phyloP scores from a whole-genome alignment of 75 land plant species.

The Adiantum capillusveneris region DNA sequence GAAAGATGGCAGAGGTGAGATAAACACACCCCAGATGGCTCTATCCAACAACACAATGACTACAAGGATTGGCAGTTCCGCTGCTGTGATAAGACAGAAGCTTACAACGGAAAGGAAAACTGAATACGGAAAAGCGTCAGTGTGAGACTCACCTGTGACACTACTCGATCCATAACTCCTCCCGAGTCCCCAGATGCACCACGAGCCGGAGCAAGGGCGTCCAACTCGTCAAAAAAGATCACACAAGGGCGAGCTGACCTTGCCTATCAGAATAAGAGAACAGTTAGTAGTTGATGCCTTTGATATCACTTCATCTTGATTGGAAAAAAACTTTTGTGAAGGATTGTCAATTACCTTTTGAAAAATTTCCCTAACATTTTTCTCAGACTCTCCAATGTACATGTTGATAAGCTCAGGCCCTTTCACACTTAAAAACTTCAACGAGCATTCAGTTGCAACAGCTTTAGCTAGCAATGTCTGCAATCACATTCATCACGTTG shows the following conservation, averaged over 20 bases:
- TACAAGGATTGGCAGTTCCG: too few relatives aligned
- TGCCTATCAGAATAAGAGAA: conserved; percentile 53
- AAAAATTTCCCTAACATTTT: conserved; percentile 92
- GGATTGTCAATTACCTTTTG: conserved; percentile 75
- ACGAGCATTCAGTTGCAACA: conserved; percentile 91
- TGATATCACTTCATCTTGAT: too few relatives aligned
- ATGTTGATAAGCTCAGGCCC: conserved; percentile 96
- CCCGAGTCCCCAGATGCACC: conserved; percentile 98
- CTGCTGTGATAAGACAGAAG: too few relatives aligned
- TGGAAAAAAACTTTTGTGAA: too few relatives aligned
- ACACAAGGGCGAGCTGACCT: conserved; percentile 95
- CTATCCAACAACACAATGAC: too few relatives aligned
- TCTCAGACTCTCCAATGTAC: conserved; percentile 98
- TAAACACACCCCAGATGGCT: too few relatives aligned
- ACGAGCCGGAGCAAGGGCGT: conserved; percentile 95
- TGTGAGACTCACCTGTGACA: conserved; percentile 73
- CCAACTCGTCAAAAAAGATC: conserved; percentile 94
- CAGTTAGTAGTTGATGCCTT: too few relatives aligned
- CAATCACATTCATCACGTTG: background rate
- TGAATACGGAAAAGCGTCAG: too few relatives aligned
- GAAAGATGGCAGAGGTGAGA: too few relatives aligned
- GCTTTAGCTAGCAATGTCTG: conserved; percentile 98
- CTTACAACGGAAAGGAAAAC: too few relatives aligned
- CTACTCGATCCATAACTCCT: conserved; percentile 98
- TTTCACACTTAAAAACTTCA: conserved; percentile 93